Percentiles rank a stretch among this genome's conserved stretches.
Evolutionary conservation across 176 grass and related monocot genomes (phyloP).

Genomic region (Dactylis glomerata): DNA sequence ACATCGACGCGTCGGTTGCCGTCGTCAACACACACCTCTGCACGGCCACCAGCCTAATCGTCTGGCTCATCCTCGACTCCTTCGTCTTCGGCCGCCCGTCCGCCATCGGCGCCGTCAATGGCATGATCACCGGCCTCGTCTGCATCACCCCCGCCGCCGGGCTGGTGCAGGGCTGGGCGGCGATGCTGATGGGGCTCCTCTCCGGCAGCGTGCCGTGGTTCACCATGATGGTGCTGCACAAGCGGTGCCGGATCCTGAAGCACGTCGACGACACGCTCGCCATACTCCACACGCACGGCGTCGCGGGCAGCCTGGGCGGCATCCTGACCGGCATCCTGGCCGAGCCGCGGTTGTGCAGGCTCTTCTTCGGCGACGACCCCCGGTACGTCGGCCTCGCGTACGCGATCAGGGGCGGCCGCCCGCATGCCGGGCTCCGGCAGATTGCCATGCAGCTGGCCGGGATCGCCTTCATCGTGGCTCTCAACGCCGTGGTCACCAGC

Average conservation of each 20-base stretch:
- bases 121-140: slow-evolving; percentile 93
- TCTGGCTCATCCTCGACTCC: slow-evolving; percentile 70
- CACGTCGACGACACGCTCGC: slow-evolving; percentile 76
- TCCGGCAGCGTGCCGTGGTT: slow-evolving; percentile 76
- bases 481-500: slow-evolving; percentile 52
- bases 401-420: slow-evolving; percentile 44
- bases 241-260: slow-evolving; percentile 41
- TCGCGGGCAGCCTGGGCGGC: slow-evolving; percentile 69
- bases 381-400: slow-evolving; percentile 67
- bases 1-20: slow-evolving; percentile 56
- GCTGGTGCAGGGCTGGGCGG: slow-evolving; percentile 74
- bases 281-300: slow-evolving; percentile 75
- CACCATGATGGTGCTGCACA: slow-evolving; percentile 93
- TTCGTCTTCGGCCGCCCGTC: slow-evolving; percentile 55
- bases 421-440: slow-evolving; percentile 52
- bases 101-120: slow-evolving; percentile 88
- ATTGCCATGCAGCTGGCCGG: slow-evolving; percentile 63
- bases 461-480: slow-evolving; percentile 50
- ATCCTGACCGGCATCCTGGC: slow-evolving; percentile 57
- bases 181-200: slow-evolving; percentile 59
- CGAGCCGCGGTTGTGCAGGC: slow-evolving; percentile 49
- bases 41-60: slow-evolving; percentile 69
- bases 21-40: slow-evolving; percentile 82
- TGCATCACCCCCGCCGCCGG: slow-evolving; percentile 73
- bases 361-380: slow-evolving; percentile 80